Evolutionary conservation across 768 basidiomycete genomes (phyloP).

Genomic region (Porphyrellus cyaneotinctus): DNA sequence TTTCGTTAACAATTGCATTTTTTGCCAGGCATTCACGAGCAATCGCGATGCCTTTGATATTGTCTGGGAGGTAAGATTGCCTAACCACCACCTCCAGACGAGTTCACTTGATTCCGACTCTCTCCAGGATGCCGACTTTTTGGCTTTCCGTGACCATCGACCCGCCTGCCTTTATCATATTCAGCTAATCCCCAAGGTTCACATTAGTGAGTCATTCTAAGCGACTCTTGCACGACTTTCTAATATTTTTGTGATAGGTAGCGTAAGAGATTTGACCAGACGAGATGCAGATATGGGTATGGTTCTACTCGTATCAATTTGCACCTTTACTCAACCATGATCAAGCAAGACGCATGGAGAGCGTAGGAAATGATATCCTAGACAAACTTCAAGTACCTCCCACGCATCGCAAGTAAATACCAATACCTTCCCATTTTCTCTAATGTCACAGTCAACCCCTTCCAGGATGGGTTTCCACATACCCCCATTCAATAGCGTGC

Average conservation of each 20-base stretch:
- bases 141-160: conserved; percentile 50
- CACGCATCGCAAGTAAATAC: conserved; percentile 43
- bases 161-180: conserved; percentile 50
- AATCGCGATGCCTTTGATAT: conserved; percentile 42
- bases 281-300: conserved; percentile 50
- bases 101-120: not conserved
- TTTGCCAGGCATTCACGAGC: conserved; percentile 41
- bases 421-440: not conserved
- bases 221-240: not conserved
- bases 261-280: conserved; percentile 44
- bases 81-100: not conserved
- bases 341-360: conserved; percentile 45
- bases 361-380: conserved; percentile 50
- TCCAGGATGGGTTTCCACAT: conserved; percentile 77
- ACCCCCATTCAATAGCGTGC: conserved; percentile 68
- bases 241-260: conserved; percentile 37
- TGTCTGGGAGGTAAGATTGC: conserved; percentile 42
- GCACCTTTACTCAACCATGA: conserved; percentile 12
- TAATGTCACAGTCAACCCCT: not conserved
- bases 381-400: conserved; percentile 42
- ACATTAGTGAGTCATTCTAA: conserved; percentile 39
- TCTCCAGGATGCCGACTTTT: conserved; percentile 41
- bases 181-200: conserved; percentile 47
- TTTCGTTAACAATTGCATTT: conserved; percentile 19
- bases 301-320: conserved; percentile 10